Conservation (phyloP, 1,284 basidiomycete genomes). For the Thecaphora thlaspeos region DNA sequence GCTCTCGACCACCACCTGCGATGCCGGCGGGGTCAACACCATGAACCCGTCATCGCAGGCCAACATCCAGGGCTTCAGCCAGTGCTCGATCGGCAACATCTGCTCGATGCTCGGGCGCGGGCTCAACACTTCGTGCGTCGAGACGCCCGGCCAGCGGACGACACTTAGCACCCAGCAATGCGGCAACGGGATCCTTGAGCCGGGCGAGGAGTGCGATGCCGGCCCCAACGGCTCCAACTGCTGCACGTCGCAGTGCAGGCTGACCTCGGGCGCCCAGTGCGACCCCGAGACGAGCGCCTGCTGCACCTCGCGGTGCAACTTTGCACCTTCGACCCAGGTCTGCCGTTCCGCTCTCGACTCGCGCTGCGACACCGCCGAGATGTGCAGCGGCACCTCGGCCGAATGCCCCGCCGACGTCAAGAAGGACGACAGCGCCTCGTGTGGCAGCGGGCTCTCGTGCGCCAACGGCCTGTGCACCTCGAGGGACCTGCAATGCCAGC, state of each 20-base stretch:
- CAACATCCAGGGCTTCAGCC: conserved; percentile 36
- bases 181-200: conserved; percentile 61
- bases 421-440: conserved; percentile 67
- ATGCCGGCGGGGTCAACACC: conserved; percentile 62
- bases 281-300: conserved; percentile 76
- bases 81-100: conserved; percentile 80
- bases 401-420: conserved; percentile 72
- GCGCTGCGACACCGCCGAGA: conserved; percentile 74
- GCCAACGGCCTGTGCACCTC: conserved; percentile 82
- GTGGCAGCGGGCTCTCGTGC: conserved; percentile 66
- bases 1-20: conserved; percentile 65
- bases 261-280: conserved; percentile 71
- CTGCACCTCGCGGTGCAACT: conserved; percentile 72
- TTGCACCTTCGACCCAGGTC: conserved; percentile 66
- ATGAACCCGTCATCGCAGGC: conserved; percentile 37
- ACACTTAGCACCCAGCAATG: conserved; percentile 50
- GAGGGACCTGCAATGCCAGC: conserved; percentile 73
- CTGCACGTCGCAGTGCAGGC: conserved; percentile 77
- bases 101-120: conserved; percentile 62
- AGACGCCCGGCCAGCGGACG: conserved; percentile 29
- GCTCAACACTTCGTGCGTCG: conserved; percentile 57
- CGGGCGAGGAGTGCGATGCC: conserved; percentile 83
- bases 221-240: conserved; percentile 69
- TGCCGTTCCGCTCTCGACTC: conserved; percentile 72
- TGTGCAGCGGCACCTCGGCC: conserved; percentile 73